Evolutionary conservation across 306 rosid species (phyloP).

Genomic region (Prunus campanulata): DNA sequence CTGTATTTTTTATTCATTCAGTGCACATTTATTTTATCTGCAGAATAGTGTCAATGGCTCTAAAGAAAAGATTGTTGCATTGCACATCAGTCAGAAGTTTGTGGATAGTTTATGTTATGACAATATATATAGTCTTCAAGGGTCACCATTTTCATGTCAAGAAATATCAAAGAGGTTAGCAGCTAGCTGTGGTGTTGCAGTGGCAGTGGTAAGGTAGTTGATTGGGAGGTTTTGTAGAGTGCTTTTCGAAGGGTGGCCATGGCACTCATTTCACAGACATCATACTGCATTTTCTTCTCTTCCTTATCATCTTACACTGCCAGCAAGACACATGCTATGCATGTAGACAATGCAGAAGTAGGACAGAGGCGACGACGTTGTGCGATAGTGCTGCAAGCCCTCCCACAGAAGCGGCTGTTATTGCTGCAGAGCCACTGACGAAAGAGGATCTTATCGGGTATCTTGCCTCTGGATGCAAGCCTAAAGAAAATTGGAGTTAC

Average conservation of each 20-base stretch:
- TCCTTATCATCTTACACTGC: constrained; percentile 33
- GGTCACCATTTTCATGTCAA: too few species aligned
- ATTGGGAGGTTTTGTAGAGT: neutral
- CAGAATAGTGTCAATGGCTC: too few species aligned
- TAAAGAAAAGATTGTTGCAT: too few species aligned
- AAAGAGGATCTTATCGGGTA: constrained; percentile 82
- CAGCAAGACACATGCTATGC: constrained; percentile 33
- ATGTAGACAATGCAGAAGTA: constrained; percentile 19
- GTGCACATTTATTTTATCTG: too few species aligned
- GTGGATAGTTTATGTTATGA: too few species aligned
- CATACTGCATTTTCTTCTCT: constrained; percentile 35
- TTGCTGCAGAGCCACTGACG: constrained; percentile 65
- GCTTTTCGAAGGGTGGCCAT: constrained; percentile 31
- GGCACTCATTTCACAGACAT: constrained; percentile 49
- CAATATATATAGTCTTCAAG: too few species aligned
- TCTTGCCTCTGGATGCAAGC: constrained; percentile 67
- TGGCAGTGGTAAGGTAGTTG: neutral
- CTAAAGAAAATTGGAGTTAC: constrained; percentile 84
- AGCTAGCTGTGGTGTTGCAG: too few species aligned
- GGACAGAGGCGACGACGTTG: constrained; percentile 30
- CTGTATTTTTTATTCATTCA: too few species aligned
- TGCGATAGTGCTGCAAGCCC: constrained; percentile 78
- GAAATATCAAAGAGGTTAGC: too few species aligned
- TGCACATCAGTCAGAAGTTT: too few species aligned
- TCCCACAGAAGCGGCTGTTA: constrained; percentile 83